Conservation (phyloP, 192 early-diverging fungal genomes). For the Rhizoclosmatium globosum region DNA sequence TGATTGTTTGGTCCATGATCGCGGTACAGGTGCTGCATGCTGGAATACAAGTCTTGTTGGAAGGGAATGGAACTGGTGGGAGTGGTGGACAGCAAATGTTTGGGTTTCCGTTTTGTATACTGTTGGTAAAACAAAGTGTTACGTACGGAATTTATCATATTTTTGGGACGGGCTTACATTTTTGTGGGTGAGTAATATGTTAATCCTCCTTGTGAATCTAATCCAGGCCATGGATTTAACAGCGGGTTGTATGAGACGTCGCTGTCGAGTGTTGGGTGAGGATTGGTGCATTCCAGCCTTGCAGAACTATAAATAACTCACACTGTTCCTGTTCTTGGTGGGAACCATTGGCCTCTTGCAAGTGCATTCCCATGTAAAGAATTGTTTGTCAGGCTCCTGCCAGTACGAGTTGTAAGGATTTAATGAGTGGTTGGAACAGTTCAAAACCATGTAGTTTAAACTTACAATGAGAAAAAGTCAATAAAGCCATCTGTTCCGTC, state of each 20-base stretch:
- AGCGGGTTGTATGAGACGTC: constrained; percentile 29
- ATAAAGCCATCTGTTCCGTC: background rate
- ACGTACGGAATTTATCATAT: background rate
- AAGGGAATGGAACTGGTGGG: background rate
- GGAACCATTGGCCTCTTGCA: background rate
- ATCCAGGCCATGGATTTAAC: background rate
- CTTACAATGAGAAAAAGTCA: background rate
- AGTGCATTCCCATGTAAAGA: constrained; percentile 22
- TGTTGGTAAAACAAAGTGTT: background rate
- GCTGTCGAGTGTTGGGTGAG: background rate
- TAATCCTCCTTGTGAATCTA: background rate
- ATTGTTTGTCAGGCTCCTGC: constrained; percentile 27
- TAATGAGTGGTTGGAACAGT: background rate
- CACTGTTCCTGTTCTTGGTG: background rate
- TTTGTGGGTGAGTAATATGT: constrained; percentile 4
- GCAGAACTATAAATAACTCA: background rate
- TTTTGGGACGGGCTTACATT: background rate
- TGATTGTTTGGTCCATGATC: background rate
- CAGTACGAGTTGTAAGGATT: background rate
- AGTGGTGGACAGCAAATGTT: constrained; percentile 21
- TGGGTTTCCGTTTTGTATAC: background rate
- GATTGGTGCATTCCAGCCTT: no score
- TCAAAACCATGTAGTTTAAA: background rate
- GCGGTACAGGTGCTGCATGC: background rate
- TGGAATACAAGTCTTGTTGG: background rate